Conservation (phyloP, 1,284 basidiomycete species). For the Papiliotrema flavescens region DNA sequence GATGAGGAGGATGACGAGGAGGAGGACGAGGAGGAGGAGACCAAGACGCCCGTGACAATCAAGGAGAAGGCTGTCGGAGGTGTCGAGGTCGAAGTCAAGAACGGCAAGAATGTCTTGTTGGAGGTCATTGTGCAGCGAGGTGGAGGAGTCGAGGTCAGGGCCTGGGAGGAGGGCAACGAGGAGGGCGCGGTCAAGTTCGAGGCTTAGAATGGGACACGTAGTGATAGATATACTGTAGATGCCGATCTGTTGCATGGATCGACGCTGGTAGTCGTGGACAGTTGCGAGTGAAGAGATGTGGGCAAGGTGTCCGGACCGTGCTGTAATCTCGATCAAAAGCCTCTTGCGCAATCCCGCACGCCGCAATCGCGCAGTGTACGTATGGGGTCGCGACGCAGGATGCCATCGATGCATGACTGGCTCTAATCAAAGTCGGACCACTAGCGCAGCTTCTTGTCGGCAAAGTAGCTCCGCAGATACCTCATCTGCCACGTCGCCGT, state of each 20-base stretch:
- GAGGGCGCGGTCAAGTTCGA: constrained; percentile 32
- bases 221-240: no score
- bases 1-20: constrained; percentile 60
- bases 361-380: no score
- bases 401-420: background rate
- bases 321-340: no score
- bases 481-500: constrained; percentile 91
- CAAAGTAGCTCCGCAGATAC: constrained; percentile 85
- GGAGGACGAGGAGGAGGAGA: constrained; percentile 63
- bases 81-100: constrained; percentile 56
- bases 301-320: no score
- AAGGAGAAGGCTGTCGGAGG: constrained; percentile 54
- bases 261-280: no score
- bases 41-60: constrained; percentile 65
- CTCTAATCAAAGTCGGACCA: background rate
- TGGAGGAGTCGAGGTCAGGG: constrained; percentile 51
- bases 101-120: constrained; percentile 60
- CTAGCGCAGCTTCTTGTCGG: constrained; percentile 77
- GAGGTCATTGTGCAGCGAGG: constrained; percentile 57
- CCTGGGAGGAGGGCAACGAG: constrained; percentile 43
- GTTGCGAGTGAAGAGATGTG: background rate
- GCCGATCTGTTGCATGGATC: no score
- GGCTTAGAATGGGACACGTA: background rate
- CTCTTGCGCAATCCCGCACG: no score
- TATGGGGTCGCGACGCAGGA: no score